Percentiles rank a stretch among this genome's conserved stretches.
phyloP scores from a whole-genome alignment of 2,329 filamentous ascomycete genomes.

The Microdochium bolleyi region DNA sequence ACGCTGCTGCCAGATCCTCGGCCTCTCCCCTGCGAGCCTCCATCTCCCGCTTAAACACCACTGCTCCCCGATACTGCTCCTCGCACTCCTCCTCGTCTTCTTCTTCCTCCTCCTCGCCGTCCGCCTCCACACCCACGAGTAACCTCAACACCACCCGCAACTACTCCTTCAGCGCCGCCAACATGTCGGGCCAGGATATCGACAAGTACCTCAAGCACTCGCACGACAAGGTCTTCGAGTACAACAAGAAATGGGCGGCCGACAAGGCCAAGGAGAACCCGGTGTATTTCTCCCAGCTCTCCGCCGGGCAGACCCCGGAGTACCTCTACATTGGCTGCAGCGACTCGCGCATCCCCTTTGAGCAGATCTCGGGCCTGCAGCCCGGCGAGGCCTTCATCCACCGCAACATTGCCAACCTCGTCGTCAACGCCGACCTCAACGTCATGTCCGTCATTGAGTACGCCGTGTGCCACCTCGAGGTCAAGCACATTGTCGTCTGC shows the following conservation, averaged over 20 bases:
- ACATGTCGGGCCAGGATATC: conserved; percentile 32
- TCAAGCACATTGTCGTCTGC: conserved; percentile 75
- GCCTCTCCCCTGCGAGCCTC: neutral
- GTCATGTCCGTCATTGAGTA: conserved; percentile 80
- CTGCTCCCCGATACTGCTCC: neutral
- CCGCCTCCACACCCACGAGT: neutral
- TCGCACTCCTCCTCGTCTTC: neutral
- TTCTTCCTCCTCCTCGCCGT: neutral
- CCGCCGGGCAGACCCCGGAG: conserved; percentile 58
- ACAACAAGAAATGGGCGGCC: conserved; percentile 59
- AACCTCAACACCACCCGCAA: neutral
- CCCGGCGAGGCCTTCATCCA: conserved; percentile 93
- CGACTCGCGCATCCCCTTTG: conserved; percentile 87
- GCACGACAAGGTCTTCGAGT: conserved; percentile 61
- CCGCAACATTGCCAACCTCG: conserved; percentile 90
- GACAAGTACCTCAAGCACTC: conserved; percentile 50
- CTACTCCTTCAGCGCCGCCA: conserved; percentile 2
- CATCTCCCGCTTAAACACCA: neutral
- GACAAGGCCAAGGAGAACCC: conserved; percentile 51
- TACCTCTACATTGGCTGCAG: conserved; percentile 88
- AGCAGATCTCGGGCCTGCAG: conserved; percentile 72
- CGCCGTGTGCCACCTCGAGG: conserved; percentile 70
- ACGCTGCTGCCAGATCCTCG: neutral
- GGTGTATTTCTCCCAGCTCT: conserved; percentile 56
- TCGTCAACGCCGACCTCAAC: conserved; percentile 73